A percentile compares a stretch with the other conserved stretches of the same genome.
Evolutionary conservation across 257 asterid species (phyloP).

Genomic region (Penstemon davidsonii): DNA sequence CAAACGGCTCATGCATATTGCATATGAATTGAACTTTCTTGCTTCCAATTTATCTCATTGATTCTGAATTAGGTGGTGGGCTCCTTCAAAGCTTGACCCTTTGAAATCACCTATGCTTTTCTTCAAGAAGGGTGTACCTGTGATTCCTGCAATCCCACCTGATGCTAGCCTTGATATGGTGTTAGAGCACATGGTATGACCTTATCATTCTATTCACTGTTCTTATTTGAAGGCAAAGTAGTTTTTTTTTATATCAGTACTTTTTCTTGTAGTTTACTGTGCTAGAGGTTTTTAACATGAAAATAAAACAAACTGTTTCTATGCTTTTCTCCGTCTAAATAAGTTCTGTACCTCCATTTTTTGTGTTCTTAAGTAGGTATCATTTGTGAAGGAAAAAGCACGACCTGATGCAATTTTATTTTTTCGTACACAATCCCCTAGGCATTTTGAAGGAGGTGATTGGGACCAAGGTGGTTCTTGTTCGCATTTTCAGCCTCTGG

Average conservation of each 20-base stretch:
- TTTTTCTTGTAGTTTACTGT: not conserved
- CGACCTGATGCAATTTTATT: slow-evolving; percentile 49
- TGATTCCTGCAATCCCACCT: slow-evolving; percentile 66
- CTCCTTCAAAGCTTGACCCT: slow-evolving; percentile 97
- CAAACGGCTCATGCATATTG: not conserved
- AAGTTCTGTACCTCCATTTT: slow-evolving; percentile 21
- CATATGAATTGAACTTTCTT: slow-evolving; percentile 7
- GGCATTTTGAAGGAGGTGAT: slow-evolving; percentile 97
- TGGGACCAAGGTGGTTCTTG: slow-evolving; percentile 98
- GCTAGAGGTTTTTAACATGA: not conserved
- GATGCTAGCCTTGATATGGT: slow-evolving; percentile 79
- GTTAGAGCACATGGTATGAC: slow-evolving; percentile 69
- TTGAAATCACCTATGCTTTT: slow-evolving; percentile 88
- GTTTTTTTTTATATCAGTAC: not conserved
- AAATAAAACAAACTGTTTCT: not conserved
- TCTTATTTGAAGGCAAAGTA: not conserved
- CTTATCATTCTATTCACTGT: slow-evolving; percentile 17
- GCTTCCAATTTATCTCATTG: slow-evolving; percentile 21
- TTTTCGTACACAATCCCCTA: slow-evolving; percentile 87
- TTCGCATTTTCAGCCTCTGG: slow-evolving; percentile 63
- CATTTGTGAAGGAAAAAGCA: slow-evolving; percentile 52
- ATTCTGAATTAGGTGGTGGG: slow-evolving; percentile 88
- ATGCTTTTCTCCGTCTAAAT: not conserved
- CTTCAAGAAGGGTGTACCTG: slow-evolving; percentile 79
- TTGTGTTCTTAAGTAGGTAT: slow-evolving; percentile 38